Conservation (phyloP, 257 asterid species). For the Primulina eburnea region DNA sequence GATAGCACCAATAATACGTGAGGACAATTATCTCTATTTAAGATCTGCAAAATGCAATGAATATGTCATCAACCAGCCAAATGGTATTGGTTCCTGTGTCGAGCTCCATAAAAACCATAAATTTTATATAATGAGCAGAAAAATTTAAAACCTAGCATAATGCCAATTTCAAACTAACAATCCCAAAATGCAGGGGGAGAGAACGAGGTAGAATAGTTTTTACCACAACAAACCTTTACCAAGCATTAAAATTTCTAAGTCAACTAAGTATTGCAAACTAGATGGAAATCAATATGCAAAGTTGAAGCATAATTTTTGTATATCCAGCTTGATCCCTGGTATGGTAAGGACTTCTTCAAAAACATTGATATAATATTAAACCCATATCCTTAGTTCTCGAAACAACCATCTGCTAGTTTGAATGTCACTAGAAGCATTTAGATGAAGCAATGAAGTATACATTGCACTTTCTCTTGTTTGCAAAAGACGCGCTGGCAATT, state of each 20-base stretch:
- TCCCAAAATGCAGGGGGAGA: not conserved
- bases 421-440: not conserved
- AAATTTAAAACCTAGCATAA: no score
- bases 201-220: no score
- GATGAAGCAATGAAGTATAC: not conserved
- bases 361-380: not conserved
- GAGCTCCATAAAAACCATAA: not conserved
- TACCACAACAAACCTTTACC: not conserved
- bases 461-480: not conserved
- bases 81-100: not conserved
- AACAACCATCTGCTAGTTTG: not conserved
- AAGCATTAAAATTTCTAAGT: not conserved
- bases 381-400: not conserved
- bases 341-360: not conserved
- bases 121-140: constrained; percentile 1
- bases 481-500: not conserved
- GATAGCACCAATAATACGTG: constrained; percentile 26
- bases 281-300: not conserved
- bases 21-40: constrained; percentile 6
- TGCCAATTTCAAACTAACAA: not conserved
- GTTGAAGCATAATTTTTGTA: not conserved
- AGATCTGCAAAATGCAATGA: constrained; percentile 12
- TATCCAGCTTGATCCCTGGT: not conserved
- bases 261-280: not conserved
- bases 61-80: constrained; percentile 2